These are phyloP conservation scores for Pichia ethanolica DNA, from an alignment of 805 yeast genomes.

Conservation along the genomic window DNA sequence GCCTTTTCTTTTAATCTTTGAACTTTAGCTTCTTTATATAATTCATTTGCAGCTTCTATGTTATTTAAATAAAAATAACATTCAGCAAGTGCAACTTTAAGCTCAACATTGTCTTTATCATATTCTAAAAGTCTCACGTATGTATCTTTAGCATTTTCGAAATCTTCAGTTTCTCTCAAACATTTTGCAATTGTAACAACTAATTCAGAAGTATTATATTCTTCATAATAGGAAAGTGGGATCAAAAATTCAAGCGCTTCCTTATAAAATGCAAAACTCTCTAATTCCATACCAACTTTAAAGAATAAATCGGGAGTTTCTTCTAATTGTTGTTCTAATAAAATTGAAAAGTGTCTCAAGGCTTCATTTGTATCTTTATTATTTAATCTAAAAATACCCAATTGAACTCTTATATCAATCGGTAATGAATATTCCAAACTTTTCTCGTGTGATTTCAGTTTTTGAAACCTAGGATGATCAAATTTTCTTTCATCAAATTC, in stretches of 20 bases:
- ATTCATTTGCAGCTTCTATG: slow-evolving; percentile 44
- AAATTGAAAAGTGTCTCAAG: slow-evolving; percentile 52
- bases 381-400: slow-evolving; percentile 68
- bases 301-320: slow-evolving; percentile 66
- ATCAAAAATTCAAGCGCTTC: slow-evolving; percentile 67
- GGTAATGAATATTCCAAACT: slow-evolving; percentile 52
- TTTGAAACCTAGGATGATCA: slow-evolving; percentile 37
- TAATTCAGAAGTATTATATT: slow-evolving; percentile 44
- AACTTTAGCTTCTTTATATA: slow-evolving; percentile 49
- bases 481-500: slow-evolving; percentile 76
- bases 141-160: slow-evolving; percentile 53
- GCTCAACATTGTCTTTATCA: slow-evolving; percentile 62
- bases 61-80: slow-evolving; percentile 62
- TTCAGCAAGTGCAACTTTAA: slow-evolving; percentile 75
- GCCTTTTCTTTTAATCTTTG: slow-evolving; percentile 29
- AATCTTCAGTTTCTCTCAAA: slow-evolving; percentile 64
- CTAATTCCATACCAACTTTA: slow-evolving; percentile 71
- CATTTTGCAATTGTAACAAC: slow-evolving; percentile 66
- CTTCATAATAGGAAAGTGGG: slow-evolving; percentile 50
- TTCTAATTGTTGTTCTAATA: slow-evolving; percentile 45
- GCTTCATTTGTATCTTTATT: slow-evolving; percentile 65
- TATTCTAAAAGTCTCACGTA: slow-evolving; percentile 45
- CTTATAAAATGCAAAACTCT: slow-evolving; percentile 58
- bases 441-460: slow-evolving; percentile 33
- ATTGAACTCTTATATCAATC: slow-evolving; percentile 76